Evolutionary conservation across 2,329 filamentous ascomycete genomes (phyloP), one percentile per base, ranked within the genome.

Genomic region (Phyllachora maydis): DNA sequence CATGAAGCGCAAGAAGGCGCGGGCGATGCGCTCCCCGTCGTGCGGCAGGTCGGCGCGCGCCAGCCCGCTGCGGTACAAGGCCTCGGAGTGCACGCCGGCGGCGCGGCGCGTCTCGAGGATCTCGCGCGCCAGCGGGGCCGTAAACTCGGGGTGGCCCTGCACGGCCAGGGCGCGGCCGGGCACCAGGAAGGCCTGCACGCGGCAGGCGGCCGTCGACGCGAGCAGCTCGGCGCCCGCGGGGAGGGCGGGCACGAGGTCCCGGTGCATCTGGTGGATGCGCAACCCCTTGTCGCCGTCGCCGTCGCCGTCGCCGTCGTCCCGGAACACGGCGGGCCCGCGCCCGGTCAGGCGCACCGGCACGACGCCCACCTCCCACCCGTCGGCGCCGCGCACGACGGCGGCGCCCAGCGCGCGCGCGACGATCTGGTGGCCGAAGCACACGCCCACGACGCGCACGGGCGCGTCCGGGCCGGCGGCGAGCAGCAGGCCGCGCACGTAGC

Each of bases 361-460:
- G 3, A 88, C 79, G 23, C 73, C 68, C n/a, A 77, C 52, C 49
- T 91, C 82, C 82, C 81, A 91, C 3, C 78, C 79, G 11, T 51
- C 45, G 13, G 67, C 57, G 41, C 65, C 77, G 25, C 67, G 52
- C 17, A 57, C 69, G 3, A 90, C 74, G 35, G 64, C 60, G 11
- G 51, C 60, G 4, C 68, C 76, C 34, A 83, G 41, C 1, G 78
- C 76, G 24, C 79, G 59, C 1, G 64, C 78, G 20, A 88, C 51
- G 36, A 91, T 82, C 51, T 91, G 79, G 43, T 90, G 81, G 4
- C 81, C 81, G 43, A 85, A 91, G 47, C 81, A 91, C 10, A 88
- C 60, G 8, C 79, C 81, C 10, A 91, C 56, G n/a, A 83, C 47
- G 17, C 67, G 62, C 6, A 88, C 63, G 1, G 66, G 14, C 6